Evolutionary conservation across 371 early-diverging fungal species (phyloP).

Genomic region (Parasitella parasitica): DNA sequence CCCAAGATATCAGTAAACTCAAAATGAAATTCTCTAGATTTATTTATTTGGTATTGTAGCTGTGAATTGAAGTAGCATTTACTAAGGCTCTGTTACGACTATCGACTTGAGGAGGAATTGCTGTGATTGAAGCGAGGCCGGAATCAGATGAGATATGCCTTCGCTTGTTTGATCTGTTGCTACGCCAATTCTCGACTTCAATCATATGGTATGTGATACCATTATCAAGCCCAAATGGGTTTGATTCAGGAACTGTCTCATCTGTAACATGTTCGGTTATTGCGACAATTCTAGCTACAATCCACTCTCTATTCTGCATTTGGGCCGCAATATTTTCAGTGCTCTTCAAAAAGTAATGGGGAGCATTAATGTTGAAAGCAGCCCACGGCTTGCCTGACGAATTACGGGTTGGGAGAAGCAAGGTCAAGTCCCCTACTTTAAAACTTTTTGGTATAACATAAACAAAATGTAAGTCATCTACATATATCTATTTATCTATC

Average conservation of each 20-base stretch:
- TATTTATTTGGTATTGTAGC: neutral
- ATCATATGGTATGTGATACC: slow-evolving; percentile 63
- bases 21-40: neutral
- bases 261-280: slow-evolving; percentile 58
- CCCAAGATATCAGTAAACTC: too few relatives aligned
- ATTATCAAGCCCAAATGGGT: slow-evolving; percentile 66
- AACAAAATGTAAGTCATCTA: too few relatives aligned
- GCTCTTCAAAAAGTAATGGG: slow-evolving; percentile 70
- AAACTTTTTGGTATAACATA: too few relatives aligned
- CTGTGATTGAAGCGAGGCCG: slow-evolving; percentile 20
- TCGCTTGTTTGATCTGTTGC: neutral
- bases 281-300: slow-evolving; percentile 64
- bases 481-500: too few relatives aligned
- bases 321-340: slow-evolving; percentile 42
- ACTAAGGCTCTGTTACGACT: neutral
- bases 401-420: slow-evolving; percentile 77
- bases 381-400: slow-evolving; percentile 76
- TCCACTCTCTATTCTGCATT: slow-evolving; percentile 63
- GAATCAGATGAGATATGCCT: slow-evolving; percentile 6
- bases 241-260: slow-evolving; percentile 41
- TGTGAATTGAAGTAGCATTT: neutral
- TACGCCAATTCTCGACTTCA: slow-evolving; percentile 56
- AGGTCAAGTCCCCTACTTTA: slow-evolving; percentile 67
- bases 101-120: neutral
- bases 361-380: slow-evolving; percentile 78